Percentiles rank a stretch among this genome's conserved stretches.
These are phyloP conservation scores for Cardiosporidium cionae DNA, from an alignment of 169 alveolate genomes.

Conservation along the genomic window DNA sequence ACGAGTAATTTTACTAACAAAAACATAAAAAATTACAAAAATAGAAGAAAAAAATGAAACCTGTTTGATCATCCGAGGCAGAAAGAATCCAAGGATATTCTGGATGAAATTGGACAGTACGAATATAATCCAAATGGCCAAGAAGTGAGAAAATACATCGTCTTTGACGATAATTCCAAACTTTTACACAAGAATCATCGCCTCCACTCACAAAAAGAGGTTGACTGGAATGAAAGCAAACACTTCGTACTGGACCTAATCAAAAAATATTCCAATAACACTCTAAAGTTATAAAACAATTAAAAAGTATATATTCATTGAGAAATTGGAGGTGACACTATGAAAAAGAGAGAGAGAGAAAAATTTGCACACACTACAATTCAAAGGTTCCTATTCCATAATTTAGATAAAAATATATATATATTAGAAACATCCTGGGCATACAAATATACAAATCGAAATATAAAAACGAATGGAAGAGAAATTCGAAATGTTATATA, in stretches of 20 bases:
- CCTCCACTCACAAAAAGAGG: constrained; percentile 94
- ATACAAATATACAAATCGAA: too few species aligned
- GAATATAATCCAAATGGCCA: constrained; percentile 90
- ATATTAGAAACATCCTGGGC: too few species aligned
- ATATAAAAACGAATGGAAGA: too few species aligned
- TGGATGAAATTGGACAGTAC: constrained; percentile 87
- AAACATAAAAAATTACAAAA: not conserved
- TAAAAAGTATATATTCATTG: not conserved
- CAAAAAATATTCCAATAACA: not conserved
- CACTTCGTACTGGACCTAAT: constrained; percentile 90
- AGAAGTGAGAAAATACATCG: constrained; percentile 80
- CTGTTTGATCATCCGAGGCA: constrained; percentile 90
- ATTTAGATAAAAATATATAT: too few species aligned
- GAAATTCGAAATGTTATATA: too few species aligned
- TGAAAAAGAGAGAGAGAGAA: not conserved
- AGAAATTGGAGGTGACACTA: too few species aligned
- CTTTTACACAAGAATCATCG: constrained; percentile 87
- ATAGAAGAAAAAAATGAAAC: not conserved
- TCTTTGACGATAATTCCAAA: constrained; percentile 77
- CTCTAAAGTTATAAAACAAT: not conserved
- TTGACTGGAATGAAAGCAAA: constrained; percentile 84
- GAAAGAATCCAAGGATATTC: constrained; percentile 93
- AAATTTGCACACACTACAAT: too few species aligned
- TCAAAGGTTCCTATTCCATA: too few species aligned
- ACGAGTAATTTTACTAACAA: too few species aligned